A percentile compares a stretch with the other conserved stretches of the same genome.
Conservation (phyloP, 75 land plant species). For the Selaginella moellendorffii region DNA sequence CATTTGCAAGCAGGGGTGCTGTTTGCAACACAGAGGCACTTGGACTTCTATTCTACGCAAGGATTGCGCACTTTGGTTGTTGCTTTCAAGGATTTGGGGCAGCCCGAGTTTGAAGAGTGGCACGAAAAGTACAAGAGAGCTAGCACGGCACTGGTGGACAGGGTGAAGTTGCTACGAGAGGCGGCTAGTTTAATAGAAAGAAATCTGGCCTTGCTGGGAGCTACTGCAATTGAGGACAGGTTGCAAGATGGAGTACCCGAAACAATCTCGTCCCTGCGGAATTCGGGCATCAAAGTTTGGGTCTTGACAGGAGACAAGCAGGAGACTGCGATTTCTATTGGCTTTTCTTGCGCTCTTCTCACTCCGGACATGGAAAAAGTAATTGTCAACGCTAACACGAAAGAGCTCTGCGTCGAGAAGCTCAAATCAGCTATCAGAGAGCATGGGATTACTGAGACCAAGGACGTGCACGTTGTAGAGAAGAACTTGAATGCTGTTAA, state of each 20-base stretch:
- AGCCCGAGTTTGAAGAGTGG: constrained; percentile 46
- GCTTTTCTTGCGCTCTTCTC: constrained; percentile 61
- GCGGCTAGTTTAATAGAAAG: constrained; percentile 48
- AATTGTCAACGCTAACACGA: constrained; percentile 57
- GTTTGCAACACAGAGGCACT: constrained; percentile 37
- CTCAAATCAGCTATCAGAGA: constrained; percentile 37
- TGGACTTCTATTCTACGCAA: constrained; percentile 42
- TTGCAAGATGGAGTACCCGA: constrained; percentile 86
- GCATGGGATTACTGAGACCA: constrained; percentile 20
- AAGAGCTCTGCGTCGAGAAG: constrained; percentile 37
- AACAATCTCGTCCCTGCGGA: constrained; percentile 63
- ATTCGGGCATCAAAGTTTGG: constrained; percentile 89
- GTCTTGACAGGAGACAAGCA: constrained; percentile 89
- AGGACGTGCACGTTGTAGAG: not conserved
- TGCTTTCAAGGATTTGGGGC: constrained; percentile 42
- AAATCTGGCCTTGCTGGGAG: constrained; percentile 49
- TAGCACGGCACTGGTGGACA: constrained; percentile 51
- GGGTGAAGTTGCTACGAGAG: constrained; percentile 42
- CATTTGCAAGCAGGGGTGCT: not conserved
- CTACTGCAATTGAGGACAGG: constrained; percentile 74
- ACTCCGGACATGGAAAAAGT: constrained; percentile 54
- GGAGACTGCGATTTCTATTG: constrained; percentile 83
- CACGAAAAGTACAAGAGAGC: constrained; percentile 47
- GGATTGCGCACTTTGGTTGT: constrained; percentile 80
- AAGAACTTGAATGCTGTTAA: too few species aligned